phyloP scores from a whole-genome alignment of 2,329 filamentous ascomycete species.

The Atkinsonella texensis region DNA sequence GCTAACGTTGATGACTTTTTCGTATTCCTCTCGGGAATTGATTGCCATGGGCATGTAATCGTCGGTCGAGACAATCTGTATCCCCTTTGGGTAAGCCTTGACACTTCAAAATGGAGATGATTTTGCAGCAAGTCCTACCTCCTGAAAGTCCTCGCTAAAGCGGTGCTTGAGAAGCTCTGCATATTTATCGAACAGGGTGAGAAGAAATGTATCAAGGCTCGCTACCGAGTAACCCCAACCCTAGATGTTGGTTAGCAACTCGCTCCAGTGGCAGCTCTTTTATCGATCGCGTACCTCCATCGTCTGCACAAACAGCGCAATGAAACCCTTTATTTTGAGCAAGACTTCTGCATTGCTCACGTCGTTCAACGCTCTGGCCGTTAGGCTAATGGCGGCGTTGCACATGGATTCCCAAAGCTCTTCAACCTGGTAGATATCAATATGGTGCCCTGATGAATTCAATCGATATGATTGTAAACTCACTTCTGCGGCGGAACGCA shows the following conservation, averaged over 20 bases:
- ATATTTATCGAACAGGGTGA: constrained; percentile 90
- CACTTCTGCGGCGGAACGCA: constrained; percentile 74
- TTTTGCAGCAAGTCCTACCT: constrained; percentile 36
- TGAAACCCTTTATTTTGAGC: constrained; percentile 86
- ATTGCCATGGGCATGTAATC: constrained; percentile 99
- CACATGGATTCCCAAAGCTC: constrained; percentile 99
- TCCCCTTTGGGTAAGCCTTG: not conserved
- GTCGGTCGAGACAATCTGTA: constrained; percentile 67
- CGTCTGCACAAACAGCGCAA: constrained; percentile 92
- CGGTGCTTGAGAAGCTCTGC: constrained; percentile 78
- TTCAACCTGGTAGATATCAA: constrained; percentile 53
- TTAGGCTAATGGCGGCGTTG: constrained; percentile 70
- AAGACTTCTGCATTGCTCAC: constrained; percentile 83
- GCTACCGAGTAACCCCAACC: constrained; percentile 83
- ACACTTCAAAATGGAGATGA: not conserved
- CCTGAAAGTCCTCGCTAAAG: constrained; percentile 93
- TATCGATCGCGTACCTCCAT: constrained; percentile 62
- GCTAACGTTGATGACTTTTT: constrained; percentile 89
- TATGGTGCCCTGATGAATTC: not conserved
- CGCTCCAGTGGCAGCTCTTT: constrained; percentile 44
- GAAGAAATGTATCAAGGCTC: constrained; percentile 69
- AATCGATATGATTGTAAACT: constrained; percentile 16
- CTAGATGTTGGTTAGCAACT: constrained; percentile 69
- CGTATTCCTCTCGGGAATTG: constrained; percentile 78
- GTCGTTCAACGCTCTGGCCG: constrained; percentile 63